A percentile compares a stretch with the other conserved stretches of the same genome.
phyloP scores from a whole-genome alignment of 257 asterid species.

The Plantago ovata region DNA sequence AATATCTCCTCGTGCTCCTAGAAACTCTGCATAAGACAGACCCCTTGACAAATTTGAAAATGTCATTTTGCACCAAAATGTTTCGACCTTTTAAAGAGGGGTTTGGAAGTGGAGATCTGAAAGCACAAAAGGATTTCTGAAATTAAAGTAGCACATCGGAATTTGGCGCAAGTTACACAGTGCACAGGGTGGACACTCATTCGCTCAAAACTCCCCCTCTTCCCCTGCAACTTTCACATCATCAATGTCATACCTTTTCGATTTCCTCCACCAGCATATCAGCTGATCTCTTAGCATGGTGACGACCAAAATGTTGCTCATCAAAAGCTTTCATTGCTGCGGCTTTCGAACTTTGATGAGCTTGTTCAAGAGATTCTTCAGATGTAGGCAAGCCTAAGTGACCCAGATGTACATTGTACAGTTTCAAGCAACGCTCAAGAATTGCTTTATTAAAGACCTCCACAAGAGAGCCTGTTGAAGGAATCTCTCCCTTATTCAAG shows the following conservation, averaged over 20 bases:
- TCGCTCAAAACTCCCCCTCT: no score
- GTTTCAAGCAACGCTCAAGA: conserved; percentile 67
- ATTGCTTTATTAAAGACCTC: conserved; percentile 90
- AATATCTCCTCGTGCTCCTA: no score
- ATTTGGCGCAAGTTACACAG: no score
- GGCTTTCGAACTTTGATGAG: conserved; percentile 60
- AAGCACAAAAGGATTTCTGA: no score
- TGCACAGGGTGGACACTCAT: no score
- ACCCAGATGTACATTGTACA: conserved; percentile 54
- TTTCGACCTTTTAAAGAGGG: no score
- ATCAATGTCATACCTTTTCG: conserved; percentile 45
- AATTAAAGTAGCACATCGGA: no score
- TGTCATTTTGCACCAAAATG: no score
- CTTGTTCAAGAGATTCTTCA: conserved; percentile 52
- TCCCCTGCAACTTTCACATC: background rate
- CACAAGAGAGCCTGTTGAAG: conserved; percentile 95
- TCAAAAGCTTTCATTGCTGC: conserved; percentile 64
- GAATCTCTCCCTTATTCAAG: conserved; percentile 97
- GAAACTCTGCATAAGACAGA: no score
- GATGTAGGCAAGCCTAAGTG: conserved; percentile 53
- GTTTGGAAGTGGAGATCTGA: no score
- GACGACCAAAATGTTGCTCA: conserved; percentile 94
- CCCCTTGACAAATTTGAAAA: no score
- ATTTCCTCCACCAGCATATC: conserved; percentile 74
- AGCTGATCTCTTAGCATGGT: conserved; percentile 89